Conservation (phyloP, 352 stramenopile genomes). For the Thalassiosira sp. region DNA sequence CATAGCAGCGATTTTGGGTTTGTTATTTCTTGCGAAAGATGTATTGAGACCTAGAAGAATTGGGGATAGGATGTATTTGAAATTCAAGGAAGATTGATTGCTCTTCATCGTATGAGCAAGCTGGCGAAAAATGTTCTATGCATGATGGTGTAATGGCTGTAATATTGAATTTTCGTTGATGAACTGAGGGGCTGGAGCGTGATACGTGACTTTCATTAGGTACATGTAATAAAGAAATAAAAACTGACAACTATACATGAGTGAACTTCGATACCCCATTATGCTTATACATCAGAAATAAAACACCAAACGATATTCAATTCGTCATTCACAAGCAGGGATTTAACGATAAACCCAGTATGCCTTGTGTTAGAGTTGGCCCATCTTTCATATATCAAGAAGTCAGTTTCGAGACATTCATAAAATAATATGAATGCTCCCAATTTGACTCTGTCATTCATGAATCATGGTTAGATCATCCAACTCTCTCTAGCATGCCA, state of each 20-base stretch:
- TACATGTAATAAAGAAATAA: too few relatives aligned
- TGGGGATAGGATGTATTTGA: conserved; percentile 92
- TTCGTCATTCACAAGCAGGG: conserved; percentile 25
- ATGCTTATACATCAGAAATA: not conserved
- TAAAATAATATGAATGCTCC: not conserved
- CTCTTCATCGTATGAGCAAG: not conserved
- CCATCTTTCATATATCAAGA: conserved; percentile 19
- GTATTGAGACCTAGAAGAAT: conserved; percentile 92
- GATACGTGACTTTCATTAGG: too few relatives aligned
- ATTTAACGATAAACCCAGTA: too few relatives aligned
- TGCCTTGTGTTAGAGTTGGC: not conserved
- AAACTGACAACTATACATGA: too few relatives aligned
- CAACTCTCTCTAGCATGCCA: not conserved
- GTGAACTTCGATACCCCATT: too few relatives aligned
- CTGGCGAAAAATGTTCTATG: not conserved
- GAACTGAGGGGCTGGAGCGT: too few relatives aligned
- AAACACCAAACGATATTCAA: too few relatives aligned
- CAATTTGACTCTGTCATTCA: conserved; percentile 36
- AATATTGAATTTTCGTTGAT: too few relatives aligned
- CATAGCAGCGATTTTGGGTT: conserved; percentile 91
- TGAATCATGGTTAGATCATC: conserved; percentile 3
- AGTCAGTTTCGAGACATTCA: conserved; percentile 11
- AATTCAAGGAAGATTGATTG: conserved; percentile 92
- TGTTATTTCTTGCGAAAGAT: conserved; percentile 96
- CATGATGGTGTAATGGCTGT: not conserved